Percentiles rank a stretch among this genome's conserved stretches.
phyloP scores from a whole-genome alignment of 352 stramenopile species.

The Phytophthora foliorum region DNA sequence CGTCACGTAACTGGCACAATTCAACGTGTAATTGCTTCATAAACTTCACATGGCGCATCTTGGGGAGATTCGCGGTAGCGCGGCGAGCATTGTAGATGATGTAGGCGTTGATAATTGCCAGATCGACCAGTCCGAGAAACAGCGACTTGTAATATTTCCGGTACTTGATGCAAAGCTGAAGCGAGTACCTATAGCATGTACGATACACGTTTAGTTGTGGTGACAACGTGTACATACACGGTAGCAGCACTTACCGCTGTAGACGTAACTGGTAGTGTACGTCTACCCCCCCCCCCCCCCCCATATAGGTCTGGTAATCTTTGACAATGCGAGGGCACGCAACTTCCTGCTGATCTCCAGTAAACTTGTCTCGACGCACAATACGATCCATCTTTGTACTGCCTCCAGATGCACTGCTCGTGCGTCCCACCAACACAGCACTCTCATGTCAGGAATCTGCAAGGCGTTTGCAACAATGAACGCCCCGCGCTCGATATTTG shows the following conservation, averaged over 20 bases:
- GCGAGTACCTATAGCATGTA: slow-evolving; percentile 15
- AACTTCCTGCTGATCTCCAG: neutral
- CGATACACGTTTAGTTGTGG: no score
- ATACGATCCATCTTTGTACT: neutral
- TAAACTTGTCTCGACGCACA: neutral
- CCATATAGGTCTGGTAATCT: slow-evolving; percentile 1
- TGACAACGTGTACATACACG: neutral
- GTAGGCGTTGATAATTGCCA: slow-evolving; percentile 22
- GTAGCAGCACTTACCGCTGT: neutral
- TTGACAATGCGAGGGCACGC: neutral
- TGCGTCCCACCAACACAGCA: neutral
- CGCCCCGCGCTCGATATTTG: neutral
- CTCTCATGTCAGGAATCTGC: neutral
- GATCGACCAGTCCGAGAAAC: slow-evolving; percentile 16
- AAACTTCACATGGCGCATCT: slow-evolving; percentile 4
- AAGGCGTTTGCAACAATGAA: neutral
- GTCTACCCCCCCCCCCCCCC: neutral
- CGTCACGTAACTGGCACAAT: slow-evolving; percentile 1
- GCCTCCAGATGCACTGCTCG: neutral
- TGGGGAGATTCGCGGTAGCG: neutral
- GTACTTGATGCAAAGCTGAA: slow-evolving; percentile 25
- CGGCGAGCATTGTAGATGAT: slow-evolving; percentile 14
- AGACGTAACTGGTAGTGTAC: neutral
- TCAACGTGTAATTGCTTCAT: no score
- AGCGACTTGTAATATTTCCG: slow-evolving; percentile 25